Evolutionary conservation across 768 basidiomycete genomes (phyloP).

Genomic region (Mycena vitilis): DNA sequence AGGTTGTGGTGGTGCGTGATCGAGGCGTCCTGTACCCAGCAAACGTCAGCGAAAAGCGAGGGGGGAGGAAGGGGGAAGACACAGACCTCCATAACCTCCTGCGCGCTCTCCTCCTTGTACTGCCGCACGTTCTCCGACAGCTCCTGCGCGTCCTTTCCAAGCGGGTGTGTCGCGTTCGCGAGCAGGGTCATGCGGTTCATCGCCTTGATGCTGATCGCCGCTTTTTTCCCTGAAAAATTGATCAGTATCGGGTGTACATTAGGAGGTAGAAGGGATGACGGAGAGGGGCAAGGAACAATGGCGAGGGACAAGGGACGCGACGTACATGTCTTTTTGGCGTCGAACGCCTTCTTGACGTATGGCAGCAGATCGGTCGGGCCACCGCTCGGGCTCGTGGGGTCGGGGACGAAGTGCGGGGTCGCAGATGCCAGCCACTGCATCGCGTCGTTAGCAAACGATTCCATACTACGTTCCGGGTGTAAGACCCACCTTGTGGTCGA

Average conservation of each 20-base stretch:
- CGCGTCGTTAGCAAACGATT: too few species aligned
- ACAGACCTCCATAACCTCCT: conserved; percentile 54
- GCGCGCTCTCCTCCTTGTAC: conserved; percentile 88
- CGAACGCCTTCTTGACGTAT: conserved; percentile 89
- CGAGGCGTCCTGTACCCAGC: conserved; percentile 48
- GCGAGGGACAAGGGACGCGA: conserved; percentile 31
- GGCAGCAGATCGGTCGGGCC: conserved; percentile 85
- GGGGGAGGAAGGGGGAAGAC: background rate
- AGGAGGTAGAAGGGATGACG: too few species aligned
- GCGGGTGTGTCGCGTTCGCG: conserved; percentile 51
- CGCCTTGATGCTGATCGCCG: conserved; percentile 89
- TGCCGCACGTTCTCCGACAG: conserved; percentile 70
- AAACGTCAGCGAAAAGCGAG: conserved; percentile 15
- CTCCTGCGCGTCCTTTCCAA: conserved; percentile 54
- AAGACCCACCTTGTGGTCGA: conserved; percentile 61
- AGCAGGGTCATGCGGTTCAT: conserved; percentile 83
- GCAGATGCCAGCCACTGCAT: conserved; percentile 77
- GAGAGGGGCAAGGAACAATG: background rate
- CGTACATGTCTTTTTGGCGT: conserved; percentile 89
- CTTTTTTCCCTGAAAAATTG: conserved; percentile 78
- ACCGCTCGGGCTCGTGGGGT: conserved; percentile 60
- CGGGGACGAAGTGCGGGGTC: conserved; percentile 73
- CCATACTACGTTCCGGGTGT: too few species aligned
- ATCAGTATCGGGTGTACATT: too few species aligned
- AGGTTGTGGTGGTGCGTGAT: conserved; percentile 61